Evolutionary conservation across 2,329 filamentous ascomycete species (phyloP), one percentile per base, ranked within the genome.

Genomic region (Dactylonectria estremocensis): DNA sequence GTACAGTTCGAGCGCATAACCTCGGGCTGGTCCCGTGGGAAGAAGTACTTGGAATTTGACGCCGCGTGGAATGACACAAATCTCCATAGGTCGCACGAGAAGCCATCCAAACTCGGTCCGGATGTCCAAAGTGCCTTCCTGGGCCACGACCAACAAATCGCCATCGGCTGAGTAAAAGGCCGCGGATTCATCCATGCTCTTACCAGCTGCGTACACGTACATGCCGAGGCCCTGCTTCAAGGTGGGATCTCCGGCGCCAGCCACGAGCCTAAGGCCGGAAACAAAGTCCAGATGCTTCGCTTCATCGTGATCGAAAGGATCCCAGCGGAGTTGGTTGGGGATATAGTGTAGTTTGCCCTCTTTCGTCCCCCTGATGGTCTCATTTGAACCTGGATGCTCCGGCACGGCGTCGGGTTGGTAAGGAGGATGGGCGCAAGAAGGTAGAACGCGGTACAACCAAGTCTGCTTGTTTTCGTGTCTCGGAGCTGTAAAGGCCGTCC

Each of bases 131-230:
- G 87, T 86, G 2, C 93, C 93, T 69, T 93, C 88, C 77, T 95
- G 93, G 2, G 92, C 86, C 14, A 95, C 92, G 69, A 95, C 90
- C 63, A 95, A 81, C 74, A 94, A 88, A 78, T 95, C 93, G 13
- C 93, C 93, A 77, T 95, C 93, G 0, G 94, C 92, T 3, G 92
- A 95, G 85, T 95, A 97, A 79, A 95, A 97, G 0, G 93, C 93
- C 56, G 91, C 86, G 45, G 88, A 88, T n/a, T 86, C 82, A 55
- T 86, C 85, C 95, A 97, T 97, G 77, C 91, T 90, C 78, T 89
- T 91, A 20, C 93, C 93, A 0, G 92, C 93, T 1, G 92, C 91
- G 77, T 93, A 97, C 64, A 96, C 89, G 79, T 93, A 91, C 67
- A 96, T 94, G 22, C 93, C 94, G 48, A 97, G 75, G 0, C 95